Evolutionary conservation across 1,284 basidiomycete species (phyloP), one percentile per base, ranked within the genome.

Genomic region (Ustilago crameri): DNA sequence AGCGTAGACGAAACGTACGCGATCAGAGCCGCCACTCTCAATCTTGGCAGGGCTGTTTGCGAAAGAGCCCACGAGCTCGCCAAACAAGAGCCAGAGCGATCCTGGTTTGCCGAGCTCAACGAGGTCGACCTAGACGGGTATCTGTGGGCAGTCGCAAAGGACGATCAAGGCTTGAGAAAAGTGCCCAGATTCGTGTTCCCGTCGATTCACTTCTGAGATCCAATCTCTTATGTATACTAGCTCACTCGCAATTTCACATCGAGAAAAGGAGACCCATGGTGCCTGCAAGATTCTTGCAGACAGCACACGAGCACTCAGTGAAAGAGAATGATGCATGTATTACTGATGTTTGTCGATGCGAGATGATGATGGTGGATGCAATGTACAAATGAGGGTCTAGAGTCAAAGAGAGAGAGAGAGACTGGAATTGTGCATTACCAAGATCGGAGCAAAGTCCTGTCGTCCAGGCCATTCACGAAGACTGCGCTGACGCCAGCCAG

Each of bases 101-200:
- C 46, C 10, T 80, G 73, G 73, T 30, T 80, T 35, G 26, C n/a
- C 0, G 26, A n/a, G 1, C 24, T 80, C 10, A 77, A 63, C 35
- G 79, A 82, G 56, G 79, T 69, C 10, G 77, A 80, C 50, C 50
- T 82, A 15, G 79, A 82, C 41, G 80, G 74, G 0, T 82, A 81
- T 52, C 44, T 82, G 30, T 82, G 80, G 79, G 56, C 74, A 8
- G 47, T 69, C 0, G 80, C 80, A 5, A 82, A 82, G 54, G 67
- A 71, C 24, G 74, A 77, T 47, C 48, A 44, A 2, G 51, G 14
- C 7, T 51, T 82, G n/a, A 48, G 78, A 10, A 63, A 41, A 23
- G 69, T 82, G 15, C 78, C 80, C 4, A 51, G 80, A 1, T 47
- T 82, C 17, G 65, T 74, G 3, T 58, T 51, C 20, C 20, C 30